Conservation (phyloP, 2,329 filamentous ascomycete genomes). For the Stachybotrys echinatus region DNA sequence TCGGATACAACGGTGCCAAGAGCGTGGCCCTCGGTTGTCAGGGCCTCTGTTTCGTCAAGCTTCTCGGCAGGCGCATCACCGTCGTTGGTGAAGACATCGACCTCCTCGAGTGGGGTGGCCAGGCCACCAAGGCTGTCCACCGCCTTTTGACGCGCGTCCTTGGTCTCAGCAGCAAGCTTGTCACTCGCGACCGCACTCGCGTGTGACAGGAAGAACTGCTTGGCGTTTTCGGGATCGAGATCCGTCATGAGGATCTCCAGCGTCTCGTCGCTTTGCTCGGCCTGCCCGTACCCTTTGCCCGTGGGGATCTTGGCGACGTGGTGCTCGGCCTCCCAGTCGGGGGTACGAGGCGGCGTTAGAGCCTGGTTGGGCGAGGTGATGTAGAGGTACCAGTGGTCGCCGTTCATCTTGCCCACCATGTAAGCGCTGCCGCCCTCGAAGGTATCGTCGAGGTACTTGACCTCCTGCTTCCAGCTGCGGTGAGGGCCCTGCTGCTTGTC, state of each 20-base stretch:
- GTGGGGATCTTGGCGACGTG: slow-evolving; percentile 50
- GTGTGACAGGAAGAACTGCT: slow-evolving; percentile 63
- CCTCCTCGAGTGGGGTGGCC: slow-evolving; percentile 49
- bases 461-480: slow-evolving; percentile 95
- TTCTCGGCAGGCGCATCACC: slow-evolving; percentile 49
- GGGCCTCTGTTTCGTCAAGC: slow-evolving; percentile 59
- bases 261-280: slow-evolving; percentile 65
- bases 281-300: slow-evolving; percentile 35
- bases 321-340: slow-evolving; percentile 42
- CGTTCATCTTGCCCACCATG: slow-evolving; percentile 99
- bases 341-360: slow-evolving; percentile 78
- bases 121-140: slow-evolving; percentile 56
- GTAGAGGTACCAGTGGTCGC: slow-evolving; percentile 98
- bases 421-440: slow-evolving; percentile 93
- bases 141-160: slow-evolving; percentile 56
- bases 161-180: slow-evolving; percentile 64
- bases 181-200: slow-evolving; percentile 88
- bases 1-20: slow-evolving; percentile 91
- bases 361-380: slow-evolving; percentile 79
- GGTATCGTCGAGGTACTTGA: slow-evolving; percentile 84
- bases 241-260: slow-evolving; percentile 70
- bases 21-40: slow-evolving; percentile 90
- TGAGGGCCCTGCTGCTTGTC: slow-evolving; percentile 92
- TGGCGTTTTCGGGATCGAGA: slow-evolving; percentile 61
- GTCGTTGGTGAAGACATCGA: slow-evolving; percentile 76